Conservation (phyloP, 768 basidiomycete genomes). For the Mycena indigotica region DNA sequence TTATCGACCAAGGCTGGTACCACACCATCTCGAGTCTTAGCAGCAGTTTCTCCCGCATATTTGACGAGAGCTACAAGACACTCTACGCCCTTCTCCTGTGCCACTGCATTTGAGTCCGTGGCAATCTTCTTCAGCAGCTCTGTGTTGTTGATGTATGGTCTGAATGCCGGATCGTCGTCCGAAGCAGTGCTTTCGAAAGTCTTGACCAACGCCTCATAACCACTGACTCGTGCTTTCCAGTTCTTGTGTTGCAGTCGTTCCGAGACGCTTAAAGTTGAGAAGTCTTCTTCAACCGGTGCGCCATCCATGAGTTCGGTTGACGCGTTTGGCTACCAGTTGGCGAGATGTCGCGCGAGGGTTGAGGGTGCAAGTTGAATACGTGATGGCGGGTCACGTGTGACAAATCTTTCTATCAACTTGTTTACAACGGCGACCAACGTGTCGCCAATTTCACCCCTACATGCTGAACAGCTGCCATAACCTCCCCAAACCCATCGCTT, state of each 20-base stretch:
- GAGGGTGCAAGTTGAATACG: slow-evolving; percentile 20
- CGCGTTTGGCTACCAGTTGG: too few species aligned
- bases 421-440: slow-evolving; percentile 17
- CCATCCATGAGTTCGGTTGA: slow-evolving; percentile 96
- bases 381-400: not conserved
- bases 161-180: slow-evolving; percentile 93
- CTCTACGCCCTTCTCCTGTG: slow-evolving; percentile 97
- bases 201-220: slow-evolving; percentile 85
- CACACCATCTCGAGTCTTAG: slow-evolving; percentile 77
- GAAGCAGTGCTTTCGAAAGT: slow-evolving; percentile 87
- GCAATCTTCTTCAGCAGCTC: slow-evolving; percentile 85
- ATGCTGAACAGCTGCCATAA: slow-evolving; percentile 59
- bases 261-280: slow-evolving; percentile 71
- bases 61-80: slow-evolving; percentile 84
- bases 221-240: slow-evolving; percentile 97
- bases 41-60: slow-evolving; percentile 87
- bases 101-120: slow-evolving; percentile 92
- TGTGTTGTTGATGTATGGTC: slow-evolving; percentile 77
- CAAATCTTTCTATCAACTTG: not conserved
- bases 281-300: slow-evolving; percentile 92
- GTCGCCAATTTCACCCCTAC: slow-evolving; percentile 64
- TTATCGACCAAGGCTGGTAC: slow-evolving; percentile 95
- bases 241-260: slow-evolving; percentile 93
- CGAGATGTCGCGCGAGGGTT: too few species aligned
- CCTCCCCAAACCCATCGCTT: slow-evolving; percentile 51